phyloP scores from a whole-genome alignment of 352 stramenopile genomes.

The Vaucheria bursata region DNA sequence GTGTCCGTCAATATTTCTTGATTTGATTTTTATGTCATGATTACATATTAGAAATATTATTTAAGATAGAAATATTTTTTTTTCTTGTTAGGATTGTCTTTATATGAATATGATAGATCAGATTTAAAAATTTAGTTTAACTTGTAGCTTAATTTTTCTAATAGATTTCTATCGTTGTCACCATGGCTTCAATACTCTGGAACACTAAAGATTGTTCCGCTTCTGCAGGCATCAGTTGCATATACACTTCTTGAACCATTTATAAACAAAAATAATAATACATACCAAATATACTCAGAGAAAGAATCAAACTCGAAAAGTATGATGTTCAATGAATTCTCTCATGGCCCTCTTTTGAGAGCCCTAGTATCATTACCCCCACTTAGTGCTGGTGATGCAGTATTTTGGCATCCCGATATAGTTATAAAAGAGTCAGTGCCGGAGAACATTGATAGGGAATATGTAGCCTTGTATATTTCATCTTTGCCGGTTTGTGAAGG shows the following conservation, averaged over 20 bases:
- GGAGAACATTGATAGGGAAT: neutral
- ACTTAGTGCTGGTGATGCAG: neutral
- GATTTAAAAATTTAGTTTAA: no score
- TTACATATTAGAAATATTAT: no score
- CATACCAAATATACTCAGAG: no score
- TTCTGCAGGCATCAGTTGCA: neutral
- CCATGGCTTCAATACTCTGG: neutral
- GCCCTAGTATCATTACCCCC: neutral
- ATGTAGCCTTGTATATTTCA: neutral
- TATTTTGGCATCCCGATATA: constrained; percentile 3
- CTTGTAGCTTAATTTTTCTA: no score
- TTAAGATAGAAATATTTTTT: no score
- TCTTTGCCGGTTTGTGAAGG: neutral
- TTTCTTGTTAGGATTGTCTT: no score
- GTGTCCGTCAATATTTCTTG: no score
- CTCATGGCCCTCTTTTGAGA: neutral
- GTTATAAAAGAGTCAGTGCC: no score
- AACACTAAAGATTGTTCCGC: neutral
- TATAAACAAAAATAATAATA: neutral
- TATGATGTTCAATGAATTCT: neutral
- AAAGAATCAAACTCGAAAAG: no score
- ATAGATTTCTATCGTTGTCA: constrained; percentile 1
- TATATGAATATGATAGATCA: no score
- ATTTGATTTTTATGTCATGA: no score
- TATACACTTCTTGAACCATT: neutral